phyloP scores from a whole-genome alignment of 2,329 filamentous ascomycete genomes.

The Didymella pinodella region DNA sequence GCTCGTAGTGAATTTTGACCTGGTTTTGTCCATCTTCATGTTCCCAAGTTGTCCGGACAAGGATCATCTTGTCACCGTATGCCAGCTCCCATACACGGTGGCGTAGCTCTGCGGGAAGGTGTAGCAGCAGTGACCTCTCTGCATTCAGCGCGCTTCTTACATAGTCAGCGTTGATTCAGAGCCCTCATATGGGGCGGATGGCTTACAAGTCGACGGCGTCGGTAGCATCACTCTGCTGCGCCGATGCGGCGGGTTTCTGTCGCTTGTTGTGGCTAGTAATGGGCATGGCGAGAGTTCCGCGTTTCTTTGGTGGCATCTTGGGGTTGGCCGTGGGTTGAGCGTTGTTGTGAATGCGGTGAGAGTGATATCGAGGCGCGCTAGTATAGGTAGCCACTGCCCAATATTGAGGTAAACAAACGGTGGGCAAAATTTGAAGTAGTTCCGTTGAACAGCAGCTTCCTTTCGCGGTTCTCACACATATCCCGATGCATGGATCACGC shows the following conservation, averaged over 20 bases:
- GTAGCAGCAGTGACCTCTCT: constrained; percentile 3
- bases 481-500: no score
- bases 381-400: background rate
- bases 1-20: no score
- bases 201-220: background rate
- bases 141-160: background rate
- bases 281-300: background rate
- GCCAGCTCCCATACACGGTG: constrained; percentile 1
- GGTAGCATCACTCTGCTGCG: background rate
- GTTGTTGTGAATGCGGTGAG: background rate
- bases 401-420: background rate
- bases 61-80: background rate
- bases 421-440: background rate
- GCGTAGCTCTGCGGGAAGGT: constrained; percentile 9
- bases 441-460: no score
- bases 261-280: background rate
- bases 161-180: background rate
- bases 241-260: background rate
- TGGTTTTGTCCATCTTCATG: no score
- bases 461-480: no score
- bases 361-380: background rate
- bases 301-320: constrained; percentile 1
- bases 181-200: background rate
- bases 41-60: no score
- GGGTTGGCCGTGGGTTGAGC: background rate